Conservation (phyloP, 148 eudicot genomes). For the Rhododendron molle region DNA sequence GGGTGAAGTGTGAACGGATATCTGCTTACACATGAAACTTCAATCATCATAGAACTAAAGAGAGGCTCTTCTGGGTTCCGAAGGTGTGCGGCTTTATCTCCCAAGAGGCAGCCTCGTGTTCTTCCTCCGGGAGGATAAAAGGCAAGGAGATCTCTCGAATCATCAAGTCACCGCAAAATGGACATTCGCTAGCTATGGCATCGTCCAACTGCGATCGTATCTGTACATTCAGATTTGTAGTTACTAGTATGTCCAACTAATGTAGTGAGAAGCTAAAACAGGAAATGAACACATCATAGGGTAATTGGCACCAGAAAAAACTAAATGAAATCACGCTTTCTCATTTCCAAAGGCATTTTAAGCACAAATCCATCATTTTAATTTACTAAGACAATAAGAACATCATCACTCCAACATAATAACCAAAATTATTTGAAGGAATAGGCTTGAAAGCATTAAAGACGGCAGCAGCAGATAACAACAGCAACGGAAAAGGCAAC, state of each 20-base stretch:
- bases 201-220: constrained; percentile 85
- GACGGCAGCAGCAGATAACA: neutral
- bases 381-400: neutral
- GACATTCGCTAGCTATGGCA: constrained; percentile 92
- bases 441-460: neutral
- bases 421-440: neutral
- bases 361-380: constrained; percentile 4
- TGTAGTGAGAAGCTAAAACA: neutral
- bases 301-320: neutral
- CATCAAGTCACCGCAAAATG: constrained; percentile 94
- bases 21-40: neutral
- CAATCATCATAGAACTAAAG: constrained; percentile 40
- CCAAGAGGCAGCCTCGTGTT: constrained; percentile 68
- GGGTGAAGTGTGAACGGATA: neutral
- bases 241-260: neutral
- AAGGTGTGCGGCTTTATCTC: constrained; percentile 53
- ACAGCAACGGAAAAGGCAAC: neutral
- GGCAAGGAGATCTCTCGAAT: constrained; percentile 83
- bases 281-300: neutral
- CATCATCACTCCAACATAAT: neutral
- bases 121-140: constrained; percentile 62
- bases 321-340: neutral
- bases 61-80: constrained; percentile 51
- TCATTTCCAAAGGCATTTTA: constrained; percentile 6
- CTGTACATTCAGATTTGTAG: constrained; percentile 30